Evolutionary conservation across 2,329 filamentous ascomycete genomes (phyloP).

Genomic region (Byssothecium circinans): DNA sequence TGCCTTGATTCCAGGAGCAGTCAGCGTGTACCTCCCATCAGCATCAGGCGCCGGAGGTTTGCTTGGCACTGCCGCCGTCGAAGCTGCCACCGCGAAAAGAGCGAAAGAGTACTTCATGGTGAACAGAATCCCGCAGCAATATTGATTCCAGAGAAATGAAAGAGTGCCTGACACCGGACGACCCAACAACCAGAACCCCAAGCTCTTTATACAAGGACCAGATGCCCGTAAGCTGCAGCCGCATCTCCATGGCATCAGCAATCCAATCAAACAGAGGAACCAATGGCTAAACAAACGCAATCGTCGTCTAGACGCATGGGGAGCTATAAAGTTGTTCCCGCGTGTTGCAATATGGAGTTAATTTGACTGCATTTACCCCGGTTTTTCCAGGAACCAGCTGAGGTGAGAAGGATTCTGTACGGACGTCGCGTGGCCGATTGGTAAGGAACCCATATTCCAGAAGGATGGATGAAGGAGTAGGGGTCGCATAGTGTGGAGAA

Average conservation of each 20-base stretch:
- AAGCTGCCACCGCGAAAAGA: constrained; percentile 21
- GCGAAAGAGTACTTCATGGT: constrained; percentile 26
- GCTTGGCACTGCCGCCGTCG: constrained; percentile 15
- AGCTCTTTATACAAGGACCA: constrained; percentile 16
- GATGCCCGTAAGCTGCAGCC: not conserved
- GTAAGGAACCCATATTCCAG: not conserved
- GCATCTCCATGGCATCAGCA: constrained; percentile 2
- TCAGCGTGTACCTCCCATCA: constrained; percentile 36
- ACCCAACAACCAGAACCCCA: constrained; percentile 7
- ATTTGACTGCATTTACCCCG: constrained; percentile 23
- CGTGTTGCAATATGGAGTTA: constrained; percentile 19
- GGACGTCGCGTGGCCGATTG: not conserved
- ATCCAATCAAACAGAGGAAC: not conserved
- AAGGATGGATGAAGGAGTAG: not conserved
- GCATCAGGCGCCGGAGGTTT: constrained; percentile 17
- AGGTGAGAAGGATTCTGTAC: constrained; percentile 14
- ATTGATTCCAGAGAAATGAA: not conserved
- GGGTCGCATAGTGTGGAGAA: not conserved
- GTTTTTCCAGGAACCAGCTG: constrained; percentile 17
- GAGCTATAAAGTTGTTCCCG: constrained; percentile 10
- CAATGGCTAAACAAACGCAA: constrained; percentile 5
- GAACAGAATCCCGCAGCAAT: not conserved
- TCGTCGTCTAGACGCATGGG: constrained; percentile 5
- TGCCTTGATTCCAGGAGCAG: constrained; percentile 34
- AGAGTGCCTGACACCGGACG: constrained; percentile 4